Evolutionary conservation across 2,329 filamentous ascomycete genomes (phyloP), one percentile per base, ranked within the genome.

Genomic region (Stenocarpella maydis): DNA sequence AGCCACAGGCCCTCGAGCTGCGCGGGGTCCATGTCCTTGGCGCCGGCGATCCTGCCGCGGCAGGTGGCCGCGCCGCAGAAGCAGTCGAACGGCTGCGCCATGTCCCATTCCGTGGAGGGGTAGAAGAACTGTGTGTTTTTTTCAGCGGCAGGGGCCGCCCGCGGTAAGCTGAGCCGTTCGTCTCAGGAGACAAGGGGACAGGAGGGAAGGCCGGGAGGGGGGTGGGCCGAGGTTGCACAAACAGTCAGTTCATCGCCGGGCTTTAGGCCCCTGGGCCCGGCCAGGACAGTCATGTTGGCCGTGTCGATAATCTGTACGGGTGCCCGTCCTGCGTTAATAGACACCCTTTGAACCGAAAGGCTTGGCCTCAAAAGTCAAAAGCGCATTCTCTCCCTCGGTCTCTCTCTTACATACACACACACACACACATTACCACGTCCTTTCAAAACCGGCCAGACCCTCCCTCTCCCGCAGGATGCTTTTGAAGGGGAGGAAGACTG

Each of bases 51-150:
- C 72, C 78, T 83, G 19, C 90, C 90, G 65, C 85, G 84, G 80
- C 91, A 93, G 24, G 81, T 80, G 0, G 81, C 73, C 5, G 82
- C 83, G 71, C 84, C 83, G 77, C 91, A 93, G 70, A 86, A 81
- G 77, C 91, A 93, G 70, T 86, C 80, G 76, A 93, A 93, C 4
- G 89, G 85, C 81, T 93, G 91, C 39, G 88, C 88, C 91, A 93
- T 92, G 75, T 83, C 75, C 90, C 90, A 93, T 79, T 93, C 91
- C 1, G 90, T 92, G 66, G 89, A 92, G 4, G 91, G 90, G 74
- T 93, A 93, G 80, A 93, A 93, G 81, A 92, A 93, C 77, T 87
- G 65, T 37, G 37, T 1, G 1, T 63, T 26, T 37, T 26, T 37
- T 49, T 28, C 15, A 34, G 37, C 14, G 58, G 28, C 41, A 37